Percentiles rank a stretch among this genome's conserved stretches.
Evolutionary conservation across 2,329 filamentous ascomycete species (phyloP).

Genomic region (Dactylellina drechsleri): DNA sequence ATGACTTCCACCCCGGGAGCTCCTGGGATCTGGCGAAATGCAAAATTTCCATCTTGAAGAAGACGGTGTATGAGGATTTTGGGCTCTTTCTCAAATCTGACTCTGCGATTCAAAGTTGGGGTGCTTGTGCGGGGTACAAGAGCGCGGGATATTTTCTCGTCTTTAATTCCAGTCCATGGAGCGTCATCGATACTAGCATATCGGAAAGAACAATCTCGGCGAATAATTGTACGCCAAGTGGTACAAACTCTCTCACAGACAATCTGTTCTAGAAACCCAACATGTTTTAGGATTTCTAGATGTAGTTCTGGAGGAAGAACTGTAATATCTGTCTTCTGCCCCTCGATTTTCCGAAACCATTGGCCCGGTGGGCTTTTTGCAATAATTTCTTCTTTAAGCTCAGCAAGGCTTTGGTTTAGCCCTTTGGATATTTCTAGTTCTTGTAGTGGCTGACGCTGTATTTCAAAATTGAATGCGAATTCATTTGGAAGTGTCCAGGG

Average conservation of each 20-base stretch:
- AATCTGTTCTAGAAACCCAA: constrained; percentile 36
- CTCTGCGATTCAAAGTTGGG: no score
- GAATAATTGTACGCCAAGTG: constrained; percentile 48
- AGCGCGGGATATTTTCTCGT: background rate
- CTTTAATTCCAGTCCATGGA: constrained; percentile 22
- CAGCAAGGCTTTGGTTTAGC: constrained; percentile 3
- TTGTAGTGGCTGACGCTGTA: constrained; percentile 14
- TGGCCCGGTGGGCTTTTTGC: constrained; percentile 33
- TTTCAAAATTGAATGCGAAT: constrained; percentile 14
- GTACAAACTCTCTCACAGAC: constrained; percentile 44
- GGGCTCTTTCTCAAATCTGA: constrained; percentile 2
- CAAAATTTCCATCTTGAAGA: constrained; percentile 51
- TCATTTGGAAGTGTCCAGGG: background rate
- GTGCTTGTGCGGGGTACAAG: no score
- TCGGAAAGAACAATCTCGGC: constrained; percentile 37
- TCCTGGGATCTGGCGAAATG: constrained; percentile 45
- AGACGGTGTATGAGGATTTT: constrained; percentile 41
- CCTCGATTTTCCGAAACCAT: constrained; percentile 34
- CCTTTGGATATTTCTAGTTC: constrained; percentile 8
- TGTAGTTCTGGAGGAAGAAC: constrained; percentile 46
- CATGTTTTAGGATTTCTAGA: constrained; percentile 30
- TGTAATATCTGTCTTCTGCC: constrained; percentile 33
- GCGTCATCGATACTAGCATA: constrained; percentile 44
- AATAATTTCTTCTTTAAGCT: constrained; percentile 31
- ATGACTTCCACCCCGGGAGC: constrained; percentile 31